A percentile compares a stretch with the other conserved stretches of the same genome.
Evolutionary conservation across 768 basidiomycete genomes (phyloP).

Genomic region (Termitomyces sp.): DNA sequence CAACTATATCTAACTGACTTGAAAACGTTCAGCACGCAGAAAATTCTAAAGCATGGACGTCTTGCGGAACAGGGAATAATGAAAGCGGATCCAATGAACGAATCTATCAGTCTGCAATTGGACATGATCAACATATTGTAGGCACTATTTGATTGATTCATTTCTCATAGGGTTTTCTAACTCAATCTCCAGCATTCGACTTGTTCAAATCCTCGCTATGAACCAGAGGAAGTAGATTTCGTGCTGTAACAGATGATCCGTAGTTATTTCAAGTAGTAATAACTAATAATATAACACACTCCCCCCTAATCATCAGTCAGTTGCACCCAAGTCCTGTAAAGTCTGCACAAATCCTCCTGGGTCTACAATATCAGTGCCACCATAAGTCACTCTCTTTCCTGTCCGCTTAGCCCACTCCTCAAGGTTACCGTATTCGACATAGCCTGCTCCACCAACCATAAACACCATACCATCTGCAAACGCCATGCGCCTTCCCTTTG

Average conservation of each 20-base stretch:
- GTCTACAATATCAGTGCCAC: constrained; percentile 91
- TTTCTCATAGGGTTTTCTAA: not conserved
- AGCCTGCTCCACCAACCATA: constrained; percentile 93
- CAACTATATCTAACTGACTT: not conserved
- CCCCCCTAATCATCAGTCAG: not conserved
- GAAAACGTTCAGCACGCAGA: constrained; percentile 60
- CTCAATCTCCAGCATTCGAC: constrained; percentile 50
- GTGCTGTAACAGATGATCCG: not conserved
- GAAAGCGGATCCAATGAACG: constrained; percentile 69
- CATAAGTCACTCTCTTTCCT: constrained; percentile 87
- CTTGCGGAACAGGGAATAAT: constrained; percentile 64
- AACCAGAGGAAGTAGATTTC: constrained; percentile 39
- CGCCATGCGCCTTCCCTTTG: constrained; percentile 53
- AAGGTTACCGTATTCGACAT: constrained; percentile 96
- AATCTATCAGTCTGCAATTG: constrained; percentile 73
- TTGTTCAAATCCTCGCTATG: constrained; percentile 77
- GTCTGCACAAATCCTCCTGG: constrained; percentile 80
- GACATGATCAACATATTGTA: constrained; percentile 77
- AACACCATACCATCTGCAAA: constrained; percentile 91
- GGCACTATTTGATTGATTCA: constrained; percentile 32
- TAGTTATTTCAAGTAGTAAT: constrained; percentile 7
- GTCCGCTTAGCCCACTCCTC: constrained; percentile 86
- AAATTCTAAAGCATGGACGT: constrained; percentile 73
- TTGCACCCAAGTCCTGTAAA: constrained; percentile 57
- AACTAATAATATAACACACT: constrained; percentile 4